These are phyloP conservation scores for Mallotus repandus DNA, from an alignment of 441 rosid species.

Conservation along the genomic window DNA sequence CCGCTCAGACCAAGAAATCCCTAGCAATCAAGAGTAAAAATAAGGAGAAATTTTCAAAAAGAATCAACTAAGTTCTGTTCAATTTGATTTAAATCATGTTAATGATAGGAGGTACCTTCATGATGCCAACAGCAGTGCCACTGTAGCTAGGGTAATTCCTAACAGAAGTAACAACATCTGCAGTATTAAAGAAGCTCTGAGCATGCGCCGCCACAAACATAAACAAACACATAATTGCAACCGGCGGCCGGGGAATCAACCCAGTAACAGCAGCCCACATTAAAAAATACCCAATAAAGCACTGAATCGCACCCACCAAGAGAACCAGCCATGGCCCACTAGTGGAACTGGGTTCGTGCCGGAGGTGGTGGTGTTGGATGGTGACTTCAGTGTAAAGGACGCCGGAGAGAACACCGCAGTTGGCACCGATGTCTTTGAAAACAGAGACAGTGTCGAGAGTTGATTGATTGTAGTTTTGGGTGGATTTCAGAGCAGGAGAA, in stretches of 20 bases:
- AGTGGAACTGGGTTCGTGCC: background rate
- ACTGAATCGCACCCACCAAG: constrained; percentile 22
- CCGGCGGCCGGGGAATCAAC: constrained; percentile 21
- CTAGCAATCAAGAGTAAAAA: constrained; percentile 27
- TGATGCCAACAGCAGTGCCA: constrained; percentile 24
- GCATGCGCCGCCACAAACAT: constrained; percentile 27
- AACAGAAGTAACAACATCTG: constrained; percentile 23
- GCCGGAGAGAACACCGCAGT: constrained; percentile 25
- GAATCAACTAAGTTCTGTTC: too few relatives aligned
- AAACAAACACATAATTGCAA: constrained; percentile 23
- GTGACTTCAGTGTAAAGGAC: constrained; percentile 20
- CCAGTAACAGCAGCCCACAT: constrained; percentile 24
- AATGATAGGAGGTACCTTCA: constrained; percentile 17
- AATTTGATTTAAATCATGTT: too few relatives aligned
- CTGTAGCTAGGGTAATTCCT: constrained; percentile 17
- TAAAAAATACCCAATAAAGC: constrained; percentile 19
- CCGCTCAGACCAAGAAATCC: constrained; percentile 77
- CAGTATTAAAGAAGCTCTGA: constrained; percentile 25
- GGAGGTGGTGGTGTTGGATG: background rate
- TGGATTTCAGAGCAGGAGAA: constrained; percentile 37
- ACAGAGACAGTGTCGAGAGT: constrained; percentile 29
- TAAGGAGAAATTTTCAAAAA: too few relatives aligned
- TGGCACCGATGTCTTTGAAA: constrained; percentile 23
- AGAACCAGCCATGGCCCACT: constrained; percentile 27
- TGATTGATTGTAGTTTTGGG: constrained; percentile 33